These are phyloP conservation scores for Xanthoconium purpureum DNA, from an alignment of 768 basidiomycete species.

Conservation along the genomic window DNA sequence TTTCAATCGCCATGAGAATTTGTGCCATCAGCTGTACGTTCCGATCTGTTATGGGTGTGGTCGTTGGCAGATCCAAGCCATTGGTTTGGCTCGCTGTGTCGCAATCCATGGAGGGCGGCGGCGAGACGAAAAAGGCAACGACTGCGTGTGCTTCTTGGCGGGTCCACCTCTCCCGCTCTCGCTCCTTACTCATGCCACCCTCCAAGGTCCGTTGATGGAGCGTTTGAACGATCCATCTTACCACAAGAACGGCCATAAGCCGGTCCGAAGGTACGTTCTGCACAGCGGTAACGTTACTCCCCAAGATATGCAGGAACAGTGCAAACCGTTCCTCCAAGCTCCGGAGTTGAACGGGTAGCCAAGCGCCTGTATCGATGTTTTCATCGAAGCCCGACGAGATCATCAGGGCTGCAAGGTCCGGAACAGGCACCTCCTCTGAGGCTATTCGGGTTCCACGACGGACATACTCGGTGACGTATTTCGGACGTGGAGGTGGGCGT, in stretches of 20 bases:
- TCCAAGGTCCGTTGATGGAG: conserved; percentile 53
- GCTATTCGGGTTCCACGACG: conserved; percentile 68
- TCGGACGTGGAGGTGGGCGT: conserved; percentile 16
- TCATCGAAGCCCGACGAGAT: conserved; percentile 33
- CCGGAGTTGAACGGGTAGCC: conserved; percentile 47
- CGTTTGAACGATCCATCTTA: conserved; percentile 59
- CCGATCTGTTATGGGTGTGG: conserved; percentile 46
- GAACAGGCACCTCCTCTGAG: conserved; percentile 53
- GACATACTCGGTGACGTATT: conserved; percentile 52
- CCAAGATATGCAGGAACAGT: conserved; percentile 53
- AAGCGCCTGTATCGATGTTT: conserved; percentile 20
- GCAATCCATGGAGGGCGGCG: background rate
- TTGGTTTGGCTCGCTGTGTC: conserved; percentile 18
- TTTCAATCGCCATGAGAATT: conserved; percentile 53
- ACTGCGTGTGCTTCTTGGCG: conserved; percentile 57
- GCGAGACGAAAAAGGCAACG: conserved; percentile 45
- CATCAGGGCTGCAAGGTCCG: conserved; percentile 47
- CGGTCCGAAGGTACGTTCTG: conserved; percentile 44
- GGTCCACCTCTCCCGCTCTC: conserved; percentile 69
- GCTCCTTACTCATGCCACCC: conserved; percentile 47
- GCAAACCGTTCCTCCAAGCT: conserved; percentile 50
- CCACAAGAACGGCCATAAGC: conserved; percentile 50
- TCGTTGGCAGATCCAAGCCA: conserved; percentile 14
- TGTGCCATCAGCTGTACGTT: conserved; percentile 71
- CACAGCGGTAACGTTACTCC: conserved; percentile 51